Evolutionary conservation across 2,329 filamentous ascomycete genomes (phyloP).

Genomic region (Xylariales sp.): DNA sequence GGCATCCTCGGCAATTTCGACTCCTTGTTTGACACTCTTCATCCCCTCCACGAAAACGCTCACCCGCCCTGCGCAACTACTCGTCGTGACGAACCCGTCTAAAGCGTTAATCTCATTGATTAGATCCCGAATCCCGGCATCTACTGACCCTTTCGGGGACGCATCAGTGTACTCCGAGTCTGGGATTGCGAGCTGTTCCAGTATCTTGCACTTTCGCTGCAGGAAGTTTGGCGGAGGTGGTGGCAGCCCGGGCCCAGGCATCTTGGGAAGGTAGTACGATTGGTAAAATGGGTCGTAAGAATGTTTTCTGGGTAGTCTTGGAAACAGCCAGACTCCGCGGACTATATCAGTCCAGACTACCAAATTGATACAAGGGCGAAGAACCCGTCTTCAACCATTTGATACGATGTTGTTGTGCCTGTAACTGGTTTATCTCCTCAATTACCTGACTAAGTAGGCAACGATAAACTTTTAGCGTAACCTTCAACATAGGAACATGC

Average conservation of each 20-base stretch:
- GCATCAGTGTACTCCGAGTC: constrained; percentile 71
- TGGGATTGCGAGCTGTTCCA: constrained; percentile 64
- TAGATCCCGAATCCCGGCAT: constrained; percentile 70
- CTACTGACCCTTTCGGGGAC: constrained; percentile 85
- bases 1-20: constrained; percentile 12
- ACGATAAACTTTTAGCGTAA: too few relatives aligned
- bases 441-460: too few relatives aligned
- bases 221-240: constrained; percentile 37
- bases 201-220: constrained; percentile 66
- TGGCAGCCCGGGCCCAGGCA: neutral
- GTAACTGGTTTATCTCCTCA: too few relatives aligned
- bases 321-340: too few relatives aligned
- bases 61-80: constrained; percentile 83
- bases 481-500: too few relatives aligned
- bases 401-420: too few relatives aligned
- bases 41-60: constrained; percentile 83
- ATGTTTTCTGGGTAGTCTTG: too few relatives aligned
- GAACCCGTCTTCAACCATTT: too few relatives aligned
- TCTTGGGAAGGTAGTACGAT: too few relatives aligned
- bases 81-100: constrained; percentile 80
- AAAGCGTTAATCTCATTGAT: constrained; percentile 73
- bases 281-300: too few relatives aligned
- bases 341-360: too few relatives aligned
- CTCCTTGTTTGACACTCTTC: constrained; percentile 32
- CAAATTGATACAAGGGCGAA: too few relatives aligned